phyloP scores from a whole-genome alignment of 2,329 filamentous ascomycete species.

The Alternaria triticina region DNA sequence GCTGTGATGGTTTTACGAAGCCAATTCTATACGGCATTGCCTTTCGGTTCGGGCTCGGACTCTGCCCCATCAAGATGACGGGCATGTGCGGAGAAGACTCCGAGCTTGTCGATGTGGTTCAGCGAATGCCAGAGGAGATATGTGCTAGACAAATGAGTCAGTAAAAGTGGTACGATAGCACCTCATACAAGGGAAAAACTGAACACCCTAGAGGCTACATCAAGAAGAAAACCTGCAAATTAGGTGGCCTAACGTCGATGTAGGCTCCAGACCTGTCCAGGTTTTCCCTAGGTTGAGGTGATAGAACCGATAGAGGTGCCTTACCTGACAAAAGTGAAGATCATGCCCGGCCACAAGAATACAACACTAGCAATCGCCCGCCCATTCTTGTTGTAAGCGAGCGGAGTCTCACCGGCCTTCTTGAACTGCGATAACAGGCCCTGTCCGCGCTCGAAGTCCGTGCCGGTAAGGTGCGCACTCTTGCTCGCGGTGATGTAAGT shows the following conservation, averaged over 20 bases:
- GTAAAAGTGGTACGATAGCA: background rate
- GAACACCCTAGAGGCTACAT: background rate
- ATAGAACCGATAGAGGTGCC: background rate
- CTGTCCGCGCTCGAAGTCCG: conserved; percentile 38
- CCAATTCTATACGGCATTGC: background rate
- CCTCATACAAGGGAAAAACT: background rate
- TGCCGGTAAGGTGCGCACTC: conserved; percentile 55
- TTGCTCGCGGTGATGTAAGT: conserved; percentile 59
- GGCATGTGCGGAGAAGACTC: conserved; percentile 50
- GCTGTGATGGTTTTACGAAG: background rate
- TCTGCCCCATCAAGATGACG: conserved; percentile 9
- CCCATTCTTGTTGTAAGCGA: conserved; percentile 58
- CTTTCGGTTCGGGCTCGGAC: background rate
- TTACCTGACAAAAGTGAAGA: conserved; percentile 57
- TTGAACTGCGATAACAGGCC: conserved; percentile 44
- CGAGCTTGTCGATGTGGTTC: conserved; percentile 47
- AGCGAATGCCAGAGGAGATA: conserved; percentile 49
- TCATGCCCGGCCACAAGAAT: conserved; percentile 60
- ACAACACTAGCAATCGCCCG: conserved; percentile 60
- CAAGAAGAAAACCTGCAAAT: background rate
- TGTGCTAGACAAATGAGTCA: conserved; percentile 33
- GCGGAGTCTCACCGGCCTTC: conserved; percentile 38
- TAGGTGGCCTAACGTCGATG: background rate
- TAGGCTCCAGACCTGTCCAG: background rate
- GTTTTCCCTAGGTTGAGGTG: background rate